Evolutionary conservation across 768 basidiomycete genomes (phyloP), one percentile per base, ranked within the genome.

Genomic region (Xerocomellus amylosporus): DNA sequence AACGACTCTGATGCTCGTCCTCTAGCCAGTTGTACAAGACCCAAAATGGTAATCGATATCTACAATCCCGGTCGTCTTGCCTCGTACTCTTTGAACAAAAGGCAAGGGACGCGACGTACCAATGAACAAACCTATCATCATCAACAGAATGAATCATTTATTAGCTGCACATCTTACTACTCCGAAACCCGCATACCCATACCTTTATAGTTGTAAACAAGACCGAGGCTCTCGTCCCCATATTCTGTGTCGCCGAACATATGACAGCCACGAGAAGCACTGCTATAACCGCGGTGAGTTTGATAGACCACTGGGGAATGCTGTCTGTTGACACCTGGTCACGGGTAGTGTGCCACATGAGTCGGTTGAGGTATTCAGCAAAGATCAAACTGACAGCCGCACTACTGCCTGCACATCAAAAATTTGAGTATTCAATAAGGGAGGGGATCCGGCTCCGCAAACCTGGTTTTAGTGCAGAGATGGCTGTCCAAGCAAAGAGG

Each of bases 401-500:
- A 63, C 84, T 87, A 38, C 79, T 71, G 51, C 90, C 90, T 87
- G 56, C 20, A 49, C 26, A 14, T 46, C 10, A 26, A 40, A 61
- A 41, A 39, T 6, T 59, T 55, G 44, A 58, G 44, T 14, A 22
- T 45, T 13, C 9, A 19, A n/a, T 3, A 2, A 34, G 3, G 6
- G 5, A 40, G 7, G 17, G 15, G 13, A 22, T 48, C 7, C 28
- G 40, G 44, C 20, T 43, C 48, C n/a, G 58, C 73, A 48, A 60
- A 87, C 88, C 87, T 64, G 94, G 93, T 65, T 87, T 93, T 17
- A 96, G 73, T 15, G 90, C 88, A 38, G 89, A 87, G 51, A 95
- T 95, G 5, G 92, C 88, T 14, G 93, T 94, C 93, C 94, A 99
- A 15, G 93, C 87, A 73, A 92, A 99, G 10, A 97, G 79, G 69